These are phyloP conservation scores for Pythium dissimile DNA, from an alignment of 352 stramenopile genomes.

Conservation along the genomic window DNA sequence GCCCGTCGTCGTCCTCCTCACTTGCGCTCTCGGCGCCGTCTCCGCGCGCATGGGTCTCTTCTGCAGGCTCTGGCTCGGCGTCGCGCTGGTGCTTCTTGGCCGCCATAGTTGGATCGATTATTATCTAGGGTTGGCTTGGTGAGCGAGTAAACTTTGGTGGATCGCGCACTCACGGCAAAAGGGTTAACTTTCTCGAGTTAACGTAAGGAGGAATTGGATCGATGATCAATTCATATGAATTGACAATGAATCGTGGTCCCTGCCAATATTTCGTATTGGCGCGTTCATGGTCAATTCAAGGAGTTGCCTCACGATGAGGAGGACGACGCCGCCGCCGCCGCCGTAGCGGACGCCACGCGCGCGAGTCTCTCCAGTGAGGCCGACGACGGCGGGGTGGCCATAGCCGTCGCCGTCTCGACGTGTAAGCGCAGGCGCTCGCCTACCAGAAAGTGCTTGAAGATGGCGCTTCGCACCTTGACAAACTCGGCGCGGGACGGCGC, in stretches of 20 bases:
- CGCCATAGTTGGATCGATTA: too few species aligned
- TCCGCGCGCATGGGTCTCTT: background rate
- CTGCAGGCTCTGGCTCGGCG: background rate
- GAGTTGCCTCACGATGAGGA: background rate
- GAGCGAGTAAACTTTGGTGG: too few species aligned
- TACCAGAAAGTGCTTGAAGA: constrained; percentile 53
- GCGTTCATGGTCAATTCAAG: background rate
- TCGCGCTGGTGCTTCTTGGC: constrained; percentile 2
- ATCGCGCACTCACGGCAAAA: too few species aligned
- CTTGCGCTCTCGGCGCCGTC: background rate
- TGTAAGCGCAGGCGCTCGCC: constrained; percentile 36
- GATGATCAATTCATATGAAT: constrained; percentile 5
- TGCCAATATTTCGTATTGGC: too few species aligned
- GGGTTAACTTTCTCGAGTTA: constrained; percentile 8
- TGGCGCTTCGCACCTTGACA: constrained; percentile 34
- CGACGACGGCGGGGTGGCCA: constrained; percentile 6
- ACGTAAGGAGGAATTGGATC: too few species aligned
- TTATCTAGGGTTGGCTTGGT: too few species aligned
- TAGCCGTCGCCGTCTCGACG: constrained; percentile 22
- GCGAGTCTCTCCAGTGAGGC: constrained; percentile 1
- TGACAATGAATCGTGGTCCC: background rate
- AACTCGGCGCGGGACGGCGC: constrained; percentile 36
- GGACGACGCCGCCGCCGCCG: background rate
- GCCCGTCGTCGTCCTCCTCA: constrained; percentile 33
- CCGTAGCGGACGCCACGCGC: background rate